A percentile compares a stretch with the other conserved stretches of the same genome.
phyloP scores from a whole-genome alignment of 495 filamentous ascomycete genomes.

The Amphirosellinia nigrospora region DNA sequence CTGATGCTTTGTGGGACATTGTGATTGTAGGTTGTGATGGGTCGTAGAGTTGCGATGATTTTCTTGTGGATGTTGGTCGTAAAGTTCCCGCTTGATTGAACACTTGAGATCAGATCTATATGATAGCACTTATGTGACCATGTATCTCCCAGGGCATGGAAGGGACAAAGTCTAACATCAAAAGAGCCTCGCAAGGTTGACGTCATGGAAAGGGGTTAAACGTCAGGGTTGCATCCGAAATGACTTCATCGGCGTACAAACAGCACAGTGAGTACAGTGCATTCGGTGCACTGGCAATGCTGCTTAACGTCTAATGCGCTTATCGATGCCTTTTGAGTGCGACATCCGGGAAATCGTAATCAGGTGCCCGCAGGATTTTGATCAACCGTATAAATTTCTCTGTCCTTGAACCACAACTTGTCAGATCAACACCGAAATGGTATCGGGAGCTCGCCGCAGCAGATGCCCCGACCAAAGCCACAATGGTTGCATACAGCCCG shows the following conservation, averaged over 20 bases:
- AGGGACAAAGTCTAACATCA: not conserved
- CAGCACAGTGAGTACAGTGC: too few relatives aligned
- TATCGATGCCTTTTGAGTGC: slow-evolving; percentile 26
- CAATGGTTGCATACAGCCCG: slow-evolving; percentile 38
- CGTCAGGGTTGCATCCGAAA: slow-evolving; percentile 30
- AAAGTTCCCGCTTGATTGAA: too few relatives aligned
- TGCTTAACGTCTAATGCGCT: not conserved
- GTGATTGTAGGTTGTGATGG: slow-evolving; percentile 20
- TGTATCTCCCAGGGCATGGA: not conserved
- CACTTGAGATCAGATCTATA: not conserved
- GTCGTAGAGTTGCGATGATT: slow-evolving; percentile 22
- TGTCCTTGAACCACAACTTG: not conserved
- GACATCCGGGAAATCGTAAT: too few relatives aligned
- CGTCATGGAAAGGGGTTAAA: slow-evolving; percentile 32
- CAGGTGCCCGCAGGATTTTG: too few relatives aligned
- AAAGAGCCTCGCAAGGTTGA: slow-evolving; percentile 22
- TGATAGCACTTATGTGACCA: not conserved
- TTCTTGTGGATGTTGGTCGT: not conserved
- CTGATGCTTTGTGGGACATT: slow-evolving; percentile 35
- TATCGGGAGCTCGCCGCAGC: slow-evolving; percentile 31
- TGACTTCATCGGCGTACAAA: slow-evolving; percentile 32
- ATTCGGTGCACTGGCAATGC: not conserved
- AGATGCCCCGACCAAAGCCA: slow-evolving; percentile 31
- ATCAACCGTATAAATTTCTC: too few relatives aligned
- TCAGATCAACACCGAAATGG: slow-evolving; percentile 34